Base-by-base conservation (phyloP, 306 rosid species). In the Vigna angularis region DNA sequence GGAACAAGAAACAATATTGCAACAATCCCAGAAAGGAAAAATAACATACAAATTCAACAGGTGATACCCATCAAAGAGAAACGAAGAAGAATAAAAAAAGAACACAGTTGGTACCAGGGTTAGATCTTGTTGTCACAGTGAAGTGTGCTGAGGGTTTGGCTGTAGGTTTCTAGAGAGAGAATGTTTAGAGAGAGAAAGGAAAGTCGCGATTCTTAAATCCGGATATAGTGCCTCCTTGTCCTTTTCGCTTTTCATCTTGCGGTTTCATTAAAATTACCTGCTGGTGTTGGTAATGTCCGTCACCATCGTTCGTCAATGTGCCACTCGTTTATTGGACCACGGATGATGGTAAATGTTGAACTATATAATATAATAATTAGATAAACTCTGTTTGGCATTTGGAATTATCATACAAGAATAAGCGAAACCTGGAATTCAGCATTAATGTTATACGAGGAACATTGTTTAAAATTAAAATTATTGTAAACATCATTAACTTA, bases 61-160 rank as follows among this genome's bases (percentile, higher is more conserved):
- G 62, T 53, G 67, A 79, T 1, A 73, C 38, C 15, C 20, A 75
- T 71, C 16, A 49, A 45, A 49, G 34, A 72, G 42, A 40, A 58
- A 49, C 44, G 26, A 50, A 64, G 14, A 22, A 66, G 13, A 76
- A 40, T 8, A 42, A 42, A 48, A 58, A 18, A 48, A 9, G 61
- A 72, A 79, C 78, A 77, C 74, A 20, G 50, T 58, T 34, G 66
- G 81, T 90, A 93, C 98, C 93, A 70, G 55, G 74, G 52, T 50
- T 75, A 76, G 98, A 91, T 93, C 93, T 86, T 81, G 86, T 42
- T 42, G 86, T 34, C 15, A 58, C 26, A 72, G 70, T 71, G 75
- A 64, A 26, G 72, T 7, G 28, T 61, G 50, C 77, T 9, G 32
- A 40, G 83, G 83, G 87, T 83, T 77, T 66, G 72, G 85, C 74